Percentiles rank a stretch among this genome's conserved stretches.
Evolutionary conservation across 495 filamentous ascomycete genomes (phyloP).

Genomic region (Penicillium egyptiacum): DNA sequence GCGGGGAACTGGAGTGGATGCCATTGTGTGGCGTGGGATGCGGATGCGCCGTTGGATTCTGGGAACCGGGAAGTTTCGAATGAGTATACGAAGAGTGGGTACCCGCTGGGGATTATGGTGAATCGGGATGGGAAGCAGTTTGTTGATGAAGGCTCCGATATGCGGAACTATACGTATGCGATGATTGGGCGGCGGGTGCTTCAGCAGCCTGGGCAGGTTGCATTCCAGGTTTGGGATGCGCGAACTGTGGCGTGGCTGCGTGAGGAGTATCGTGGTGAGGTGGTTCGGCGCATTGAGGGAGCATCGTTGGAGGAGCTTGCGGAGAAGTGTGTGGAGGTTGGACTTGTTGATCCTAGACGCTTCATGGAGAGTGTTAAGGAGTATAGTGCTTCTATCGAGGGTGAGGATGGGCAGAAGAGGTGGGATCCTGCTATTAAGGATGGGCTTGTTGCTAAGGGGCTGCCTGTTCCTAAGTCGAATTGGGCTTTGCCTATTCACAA

Average conservation of each 20-base stretch:
- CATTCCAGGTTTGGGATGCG: constrained; percentile 64
- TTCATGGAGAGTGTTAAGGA: constrained; percentile 50
- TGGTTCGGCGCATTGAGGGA: constrained; percentile 50
- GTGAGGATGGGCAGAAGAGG: constrained; percentile 42
- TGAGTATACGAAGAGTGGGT: constrained; percentile 65
- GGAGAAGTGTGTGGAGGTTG: constrained; percentile 40
- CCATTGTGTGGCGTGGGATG: constrained; percentile 63
- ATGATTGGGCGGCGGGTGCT: constrained; percentile 58
- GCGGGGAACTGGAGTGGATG: constrained; percentile 62
- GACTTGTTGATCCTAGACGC: constrained; percentile 37
- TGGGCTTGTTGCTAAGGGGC: constrained; percentile 49
- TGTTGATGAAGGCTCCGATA: constrained; percentile 62
- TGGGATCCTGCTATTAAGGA: constrained; percentile 59
- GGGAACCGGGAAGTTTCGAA: constrained; percentile 58
- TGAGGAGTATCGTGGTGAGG: constrained; percentile 54
- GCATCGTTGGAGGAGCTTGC: constrained; percentile 54
- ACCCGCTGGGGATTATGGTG: constrained; percentile 63
- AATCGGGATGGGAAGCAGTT: constrained; percentile 58
- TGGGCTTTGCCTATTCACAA: constrained; percentile 60
- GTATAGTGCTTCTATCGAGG: constrained; percentile 54
- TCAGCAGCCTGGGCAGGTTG: constrained; percentile 53
- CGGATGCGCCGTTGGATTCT: constrained; percentile 48
- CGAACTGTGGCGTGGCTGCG: constrained; percentile 48
- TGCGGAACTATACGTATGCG: constrained; percentile 65
- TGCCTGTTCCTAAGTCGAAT: constrained; percentile 58